Percentiles rank a stretch among this genome's conserved stretches.
Evolutionary conservation across 306 rosid species (phyloP).

Genomic region (Oemleria cerasiformis): DNA sequence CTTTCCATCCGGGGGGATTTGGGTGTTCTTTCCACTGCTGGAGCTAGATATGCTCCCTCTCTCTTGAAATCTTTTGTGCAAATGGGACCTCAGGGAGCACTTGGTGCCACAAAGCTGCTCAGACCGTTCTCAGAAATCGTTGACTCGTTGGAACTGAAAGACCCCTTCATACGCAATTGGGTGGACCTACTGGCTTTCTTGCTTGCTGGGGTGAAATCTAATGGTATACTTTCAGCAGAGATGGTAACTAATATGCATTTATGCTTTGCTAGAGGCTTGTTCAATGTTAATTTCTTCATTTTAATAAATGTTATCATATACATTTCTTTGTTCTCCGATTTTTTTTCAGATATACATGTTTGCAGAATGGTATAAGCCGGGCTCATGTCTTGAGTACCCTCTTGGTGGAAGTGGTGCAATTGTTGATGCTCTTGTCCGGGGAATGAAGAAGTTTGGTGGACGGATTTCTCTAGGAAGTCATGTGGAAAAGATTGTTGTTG

Average conservation of each 20-base stretch:
- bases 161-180: slow-evolving; percentile 83
- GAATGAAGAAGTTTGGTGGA: slow-evolving; percentile 80
- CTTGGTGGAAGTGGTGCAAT: slow-evolving; percentile 71
- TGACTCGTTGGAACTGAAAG: slow-evolving; percentile 66
- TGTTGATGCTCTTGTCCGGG: slow-evolving; percentile 82
- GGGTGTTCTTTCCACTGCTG: slow-evolving; percentile 85
- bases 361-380: slow-evolving; percentile 98
- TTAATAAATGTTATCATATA: not conserved
- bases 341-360: slow-evolving; percentile 77
- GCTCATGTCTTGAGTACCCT: slow-evolving; percentile 88
- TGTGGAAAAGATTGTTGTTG: slow-evolving; percentile 66
- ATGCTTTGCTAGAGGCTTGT: not conserved
- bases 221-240: slow-evolving; percentile 84
- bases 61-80: slow-evolving; percentile 70
- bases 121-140: slow-evolving; percentile 84
- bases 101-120: slow-evolving; percentile 78
- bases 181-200: slow-evolving; percentile 83
- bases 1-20: slow-evolving; percentile 81
- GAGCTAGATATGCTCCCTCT: slow-evolving; percentile 84
- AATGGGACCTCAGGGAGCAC: slow-evolving; percentile 89
- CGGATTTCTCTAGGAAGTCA: slow-evolving; percentile 74
- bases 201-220: slow-evolving; percentile 90
- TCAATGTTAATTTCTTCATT: not conserved
- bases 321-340: slow-evolving; percentile 4
- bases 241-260: slow-evolving; percentile 53